Conservation (phyloP, 1,284 basidiomycete genomes). For the Phellopilus nigrolimitatus region DNA sequence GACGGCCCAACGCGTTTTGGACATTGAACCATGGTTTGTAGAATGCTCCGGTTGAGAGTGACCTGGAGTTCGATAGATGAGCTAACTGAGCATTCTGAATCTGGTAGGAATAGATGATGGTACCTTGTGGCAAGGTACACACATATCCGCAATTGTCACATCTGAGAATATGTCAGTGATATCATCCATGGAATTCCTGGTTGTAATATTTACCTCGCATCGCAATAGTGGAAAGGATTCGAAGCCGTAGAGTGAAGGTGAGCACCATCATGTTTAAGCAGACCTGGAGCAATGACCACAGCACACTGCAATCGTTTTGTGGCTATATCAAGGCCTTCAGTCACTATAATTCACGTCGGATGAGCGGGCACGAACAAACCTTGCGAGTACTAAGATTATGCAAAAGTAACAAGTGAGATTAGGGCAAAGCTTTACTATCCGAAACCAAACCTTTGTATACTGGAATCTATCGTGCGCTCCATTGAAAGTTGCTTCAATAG, state of each 20-base stretch:
- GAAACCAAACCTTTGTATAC: conserved; percentile 47
- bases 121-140: conserved; percentile 54
- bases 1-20: conserved; percentile 48
- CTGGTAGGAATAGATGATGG: not conserved
- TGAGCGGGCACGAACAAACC: too few relatives aligned
- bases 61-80: conserved; percentile 32
- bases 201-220: conserved; percentile 34
- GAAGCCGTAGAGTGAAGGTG: conserved; percentile 45
- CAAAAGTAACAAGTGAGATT: not conserved
- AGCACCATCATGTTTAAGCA: conserved; percentile 37
- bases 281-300: conserved; percentile 40
- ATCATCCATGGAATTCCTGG: not conserved
- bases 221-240: conserved; percentile 45
- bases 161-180: conserved; percentile 27
- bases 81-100: conserved; percentile 1
- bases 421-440: conserved; percentile 3
- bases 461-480: conserved; percentile 43
- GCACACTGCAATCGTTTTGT: conserved; percentile 46
- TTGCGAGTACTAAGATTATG: conserved; percentile 27
- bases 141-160: conserved; percentile 55
- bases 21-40: conserved; percentile 62
- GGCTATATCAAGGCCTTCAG: conserved; percentile 20
- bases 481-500: conserved; percentile 52
- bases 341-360: not conserved
- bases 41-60: conserved; percentile 58